These are phyloP conservation scores for Lachnellula cervina DNA, from an alignment of 2,329 filamentous ascomycete species.

Conservation along the genomic window DNA sequence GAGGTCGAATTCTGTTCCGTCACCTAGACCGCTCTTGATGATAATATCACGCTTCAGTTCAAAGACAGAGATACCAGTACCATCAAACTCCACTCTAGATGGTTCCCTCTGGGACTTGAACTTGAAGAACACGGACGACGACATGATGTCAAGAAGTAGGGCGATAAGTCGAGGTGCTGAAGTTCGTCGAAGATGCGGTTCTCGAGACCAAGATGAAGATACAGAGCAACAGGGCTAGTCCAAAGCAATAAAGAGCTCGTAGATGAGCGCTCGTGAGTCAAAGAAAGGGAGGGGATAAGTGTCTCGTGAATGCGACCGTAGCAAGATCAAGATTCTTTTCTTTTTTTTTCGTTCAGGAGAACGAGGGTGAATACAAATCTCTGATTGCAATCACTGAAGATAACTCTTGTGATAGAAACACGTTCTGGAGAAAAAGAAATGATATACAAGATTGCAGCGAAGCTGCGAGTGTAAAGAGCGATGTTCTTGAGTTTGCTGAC, in stretches of 20 bases:
- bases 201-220: slow-evolving; percentile 11
- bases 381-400: slow-evolving; percentile 34
- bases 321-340: slow-evolving; percentile 33
- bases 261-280: slow-evolving; percentile 22
- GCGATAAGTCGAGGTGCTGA: slow-evolving; percentile 2
- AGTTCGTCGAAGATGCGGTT: slow-evolving; percentile 4
- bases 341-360: slow-evolving; percentile 31
- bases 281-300: slow-evolving; percentile 19
- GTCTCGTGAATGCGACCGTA: slow-evolving; percentile 29
- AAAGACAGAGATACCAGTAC: slow-evolving; percentile 95
- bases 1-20: slow-evolving; percentile 94
- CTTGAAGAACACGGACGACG: slow-evolving; percentile 95
- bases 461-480: slow-evolving; percentile 22
- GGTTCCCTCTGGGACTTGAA: slow-evolving; percentile 99
- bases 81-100: slow-evolving; percentile 91
- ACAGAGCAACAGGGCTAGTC: slow-evolving; percentile 18
- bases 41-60: slow-evolving; percentile 99
- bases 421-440: slow-evolving; percentile 28
- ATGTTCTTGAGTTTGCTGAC: slow-evolving; percentile 19
- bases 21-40: slow-evolving; percentile 84
- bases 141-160: slow-evolving; percentile 26
- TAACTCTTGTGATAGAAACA: slow-evolving; percentile 29
- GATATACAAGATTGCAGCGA: slow-evolving; percentile 34
- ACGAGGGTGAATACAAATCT: slow-evolving; percentile 34
- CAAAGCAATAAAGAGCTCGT: slow-evolving; percentile 21